A percentile compares a stretch with the other conserved stretches of the same genome.
Evolutionary conservation across 2,329 filamentous ascomycete genomes (phyloP).

Genomic region (Fusarium begoniae): DNA sequence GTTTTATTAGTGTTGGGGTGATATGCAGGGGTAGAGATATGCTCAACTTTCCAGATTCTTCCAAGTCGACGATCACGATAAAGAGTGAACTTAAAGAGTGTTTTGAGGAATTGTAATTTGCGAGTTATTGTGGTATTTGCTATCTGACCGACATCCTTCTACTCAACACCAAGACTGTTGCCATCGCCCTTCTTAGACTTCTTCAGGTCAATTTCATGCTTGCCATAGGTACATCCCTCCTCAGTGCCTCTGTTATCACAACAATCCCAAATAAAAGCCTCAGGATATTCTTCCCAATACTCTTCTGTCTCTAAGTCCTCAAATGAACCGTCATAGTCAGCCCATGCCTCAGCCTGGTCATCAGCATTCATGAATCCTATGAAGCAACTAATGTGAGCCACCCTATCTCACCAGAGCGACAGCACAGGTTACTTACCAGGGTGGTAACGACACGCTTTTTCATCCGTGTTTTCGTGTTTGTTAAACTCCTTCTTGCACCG

Average conservation of each 20-base stretch:
- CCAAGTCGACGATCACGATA: not conserved
- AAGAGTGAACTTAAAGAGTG: accelerated
- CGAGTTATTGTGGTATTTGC: too few species aligned
- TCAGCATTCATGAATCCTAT: not conserved
- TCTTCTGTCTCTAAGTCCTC: not conserved
- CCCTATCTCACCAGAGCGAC: not conserved
- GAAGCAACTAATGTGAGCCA: not conserved
- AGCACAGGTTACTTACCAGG: not conserved
- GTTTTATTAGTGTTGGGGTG: not conserved
- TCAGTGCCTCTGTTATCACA: not conserved
- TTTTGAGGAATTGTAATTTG: not conserved
- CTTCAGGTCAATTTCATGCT: not conserved
- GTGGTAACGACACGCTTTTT: not conserved
- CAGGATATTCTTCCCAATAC: not conserved
- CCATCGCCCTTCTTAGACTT: too few species aligned
- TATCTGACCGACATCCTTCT: too few species aligned
- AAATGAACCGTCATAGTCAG: not conserved
- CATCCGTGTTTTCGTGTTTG: not conserved
- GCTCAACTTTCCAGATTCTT: not conserved
- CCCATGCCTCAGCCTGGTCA: not conserved
- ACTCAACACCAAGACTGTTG: too few species aligned
- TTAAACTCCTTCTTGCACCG: not conserved
- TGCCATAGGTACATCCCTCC: not conserved
- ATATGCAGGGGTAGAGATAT: not conserved
- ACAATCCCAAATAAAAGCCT: not conserved